Base-by-base conservation (phyloP, 164 flowering plant species). In the Nelumbo lutea region DNA sequence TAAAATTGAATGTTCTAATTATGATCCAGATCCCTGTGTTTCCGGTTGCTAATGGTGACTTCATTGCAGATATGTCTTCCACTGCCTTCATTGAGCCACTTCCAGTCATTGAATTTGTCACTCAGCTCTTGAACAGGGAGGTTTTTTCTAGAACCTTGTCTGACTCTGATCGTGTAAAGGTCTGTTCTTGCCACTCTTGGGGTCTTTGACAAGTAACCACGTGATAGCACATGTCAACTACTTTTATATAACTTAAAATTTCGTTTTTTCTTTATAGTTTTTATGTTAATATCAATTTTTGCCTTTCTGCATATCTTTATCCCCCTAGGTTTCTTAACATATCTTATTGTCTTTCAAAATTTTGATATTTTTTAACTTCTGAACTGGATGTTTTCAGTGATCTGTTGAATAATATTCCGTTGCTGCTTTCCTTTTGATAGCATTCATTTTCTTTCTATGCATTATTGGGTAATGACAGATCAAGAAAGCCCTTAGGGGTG, bases 61-160 rank as follows among this genome's bases (percentile, higher is more conserved):
- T 45, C 40, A 1, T 3, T 82, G 81, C 83, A 90, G 96, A 90
- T 73, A 88, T 90, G 96, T 88, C 93, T 9, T 96, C 98, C 3
- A 93, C 98, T 56, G 98, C 99, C 46, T 96, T 96, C 72, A 93
- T 96, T 67, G 96, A 96, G 79, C 97, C 99, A 39, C 73, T 93
- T 65, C 94, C 91, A 38, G 99, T 96, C 47, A 85, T 85, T 61
- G 98, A 89, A 0, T 96, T 96, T 78, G 98, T 96, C 0, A 69
- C 79, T 6, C 86, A 90, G 77, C 83, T 95, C 52, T 78, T 95
- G 78, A 88, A 82, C 59, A 73, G 89, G 53, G 97, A 92, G 77
- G 88, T 90, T 2, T 67, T 86, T n/a, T 59, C 91, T 5, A 82
- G 97, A 59, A 88, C 93, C 9, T 71, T 96, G 52, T 85, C 93